phyloP scores from a whole-genome alignment of 768 basidiomycete genomes.

The Mycena metata region DNA sequence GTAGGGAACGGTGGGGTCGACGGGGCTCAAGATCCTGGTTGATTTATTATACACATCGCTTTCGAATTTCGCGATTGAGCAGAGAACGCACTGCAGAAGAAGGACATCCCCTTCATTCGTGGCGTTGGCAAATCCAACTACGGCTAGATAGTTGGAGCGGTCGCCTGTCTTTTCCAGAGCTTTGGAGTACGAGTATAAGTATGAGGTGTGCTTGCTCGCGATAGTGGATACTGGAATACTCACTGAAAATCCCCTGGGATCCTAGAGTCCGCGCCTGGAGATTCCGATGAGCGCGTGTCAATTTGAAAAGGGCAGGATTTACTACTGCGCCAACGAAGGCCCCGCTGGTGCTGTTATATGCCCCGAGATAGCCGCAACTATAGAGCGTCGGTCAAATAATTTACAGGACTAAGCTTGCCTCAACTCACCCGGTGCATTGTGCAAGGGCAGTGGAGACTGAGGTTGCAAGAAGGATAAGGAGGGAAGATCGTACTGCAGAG shows the following conservation, averaged over 20 bases:
- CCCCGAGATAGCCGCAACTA: slow-evolving; percentile 25
- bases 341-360: slow-evolving; percentile 11
- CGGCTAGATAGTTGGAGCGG: slow-evolving; percentile 22
- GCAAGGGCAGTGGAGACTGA: slow-evolving; percentile 20
- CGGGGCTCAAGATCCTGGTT: slow-evolving; percentile 26
- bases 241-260: slow-evolving; percentile 25
- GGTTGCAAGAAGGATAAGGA: slow-evolving; percentile 19
- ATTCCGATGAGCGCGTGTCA: slow-evolving; percentile 17
- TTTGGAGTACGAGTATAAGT: neutral
- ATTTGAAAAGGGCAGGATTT: slow-evolving; percentile 10
- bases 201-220: slow-evolving; percentile 5
- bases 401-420: slow-evolving; percentile 6
- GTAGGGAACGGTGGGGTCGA: slow-evolving; percentile 18
- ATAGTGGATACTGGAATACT: slow-evolving; percentile 19
- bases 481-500: slow-evolving; percentile 5
- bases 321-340: slow-evolving; percentile 25
- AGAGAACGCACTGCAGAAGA: slow-evolving; percentile 28
- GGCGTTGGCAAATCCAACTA: slow-evolving; percentile 19
- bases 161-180: slow-evolving; percentile 20
- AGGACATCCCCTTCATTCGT: slow-evolving; percentile 19
- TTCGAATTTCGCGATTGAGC: slow-evolving; percentile 7
- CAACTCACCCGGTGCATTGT: slow-evolving; percentile 27
- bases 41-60: slow-evolving; percentile 17
- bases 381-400: slow-evolving; percentile 4
- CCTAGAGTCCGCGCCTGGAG: slow-evolving; percentile 24